Percentiles rank a stretch among this genome's conserved stretches.
Evolutionary conservation across 192 early-diverging fungal species (phyloP).

Genomic region (Podila verticillata): DNA sequence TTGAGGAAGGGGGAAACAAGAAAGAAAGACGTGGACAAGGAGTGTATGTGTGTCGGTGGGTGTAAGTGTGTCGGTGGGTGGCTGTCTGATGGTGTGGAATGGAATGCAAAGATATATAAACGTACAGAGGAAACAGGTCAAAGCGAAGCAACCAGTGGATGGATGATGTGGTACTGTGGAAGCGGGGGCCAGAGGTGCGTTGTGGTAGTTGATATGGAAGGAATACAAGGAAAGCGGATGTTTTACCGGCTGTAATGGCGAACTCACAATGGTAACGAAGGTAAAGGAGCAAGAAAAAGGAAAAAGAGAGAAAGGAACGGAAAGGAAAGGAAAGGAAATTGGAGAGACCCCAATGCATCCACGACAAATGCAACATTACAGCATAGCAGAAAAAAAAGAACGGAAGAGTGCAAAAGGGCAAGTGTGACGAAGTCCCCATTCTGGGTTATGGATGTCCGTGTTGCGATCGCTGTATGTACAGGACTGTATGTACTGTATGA

Average conservation of each 20-base stretch:
- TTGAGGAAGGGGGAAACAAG: no score
- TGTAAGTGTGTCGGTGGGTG: neutral
- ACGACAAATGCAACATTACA: no score
- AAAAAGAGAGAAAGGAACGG: neutral
- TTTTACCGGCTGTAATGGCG: neutral
- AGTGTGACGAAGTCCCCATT: no score
- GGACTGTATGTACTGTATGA: no score
- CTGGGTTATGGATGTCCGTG: no score
- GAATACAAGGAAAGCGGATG: neutral
- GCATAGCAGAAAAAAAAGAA: no score
- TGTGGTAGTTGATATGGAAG: no score
- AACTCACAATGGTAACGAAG: neutral
- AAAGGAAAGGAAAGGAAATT: neutral
- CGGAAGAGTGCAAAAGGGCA: no score
- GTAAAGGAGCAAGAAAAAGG: neutral
- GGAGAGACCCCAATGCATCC: neutral
- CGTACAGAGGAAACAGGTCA: no score
- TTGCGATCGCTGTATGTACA: no score
- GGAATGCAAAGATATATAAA: slow-evolving; percentile 1
- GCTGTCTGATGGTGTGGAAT: slow-evolving; percentile 2
- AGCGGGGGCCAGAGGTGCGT: neutral
- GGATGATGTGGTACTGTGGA: neutral
- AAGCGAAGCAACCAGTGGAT: neutral
- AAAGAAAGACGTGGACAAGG: no score
- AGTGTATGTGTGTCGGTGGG: neutral